Percentiles rank a stretch among this genome's conserved stretches.
phyloP scores from a whole-genome alignment of 1,139 yeast species.

The Magnusiomyces clavatus region DNA sequence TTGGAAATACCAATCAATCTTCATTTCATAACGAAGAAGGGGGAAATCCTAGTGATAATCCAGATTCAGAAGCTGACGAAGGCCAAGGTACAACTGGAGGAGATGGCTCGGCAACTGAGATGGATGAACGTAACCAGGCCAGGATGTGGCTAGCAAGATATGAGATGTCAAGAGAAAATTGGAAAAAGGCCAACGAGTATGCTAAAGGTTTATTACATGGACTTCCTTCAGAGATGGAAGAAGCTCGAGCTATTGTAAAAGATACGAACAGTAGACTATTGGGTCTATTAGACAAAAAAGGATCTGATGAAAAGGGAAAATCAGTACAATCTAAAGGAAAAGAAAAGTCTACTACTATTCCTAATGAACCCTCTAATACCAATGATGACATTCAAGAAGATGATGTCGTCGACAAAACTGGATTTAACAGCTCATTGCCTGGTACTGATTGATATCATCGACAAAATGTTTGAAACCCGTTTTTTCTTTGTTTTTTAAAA shows the following conservation, averaged over 20 bases:
- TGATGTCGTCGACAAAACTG: no score
- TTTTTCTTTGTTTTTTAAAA: no score
- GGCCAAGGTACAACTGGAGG: background rate
- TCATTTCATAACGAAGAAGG: no score
- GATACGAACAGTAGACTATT: constrained; percentile 32
- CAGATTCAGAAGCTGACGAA: constrained; percentile 44
- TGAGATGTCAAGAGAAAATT: constrained; percentile 51
- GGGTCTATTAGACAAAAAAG: background rate
- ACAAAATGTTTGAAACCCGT: no score
- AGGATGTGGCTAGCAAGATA: constrained; percentile 78
- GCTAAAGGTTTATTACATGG: constrained; percentile 73
- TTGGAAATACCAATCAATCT: constrained; percentile 16
- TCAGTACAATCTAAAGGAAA: background rate
- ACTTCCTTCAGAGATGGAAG: constrained; percentile 78
- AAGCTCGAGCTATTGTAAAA: constrained; percentile 76
- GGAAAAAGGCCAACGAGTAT: constrained; percentile 61
- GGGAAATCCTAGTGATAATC: constrained; percentile 36
- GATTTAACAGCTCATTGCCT: no score
- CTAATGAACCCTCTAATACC: no score
- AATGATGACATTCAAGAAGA: no score
- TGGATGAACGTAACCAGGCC: constrained; percentile 76
- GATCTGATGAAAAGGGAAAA: background rate
- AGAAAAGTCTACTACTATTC: background rate
- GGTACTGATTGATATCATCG: no score
- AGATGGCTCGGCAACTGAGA: constrained; percentile 17